These are phyloP conservation scores for Colletotrichum sp. DNA, from an alignment of 2,329 filamentous ascomycete genomes.

Conservation along the genomic window DNA sequence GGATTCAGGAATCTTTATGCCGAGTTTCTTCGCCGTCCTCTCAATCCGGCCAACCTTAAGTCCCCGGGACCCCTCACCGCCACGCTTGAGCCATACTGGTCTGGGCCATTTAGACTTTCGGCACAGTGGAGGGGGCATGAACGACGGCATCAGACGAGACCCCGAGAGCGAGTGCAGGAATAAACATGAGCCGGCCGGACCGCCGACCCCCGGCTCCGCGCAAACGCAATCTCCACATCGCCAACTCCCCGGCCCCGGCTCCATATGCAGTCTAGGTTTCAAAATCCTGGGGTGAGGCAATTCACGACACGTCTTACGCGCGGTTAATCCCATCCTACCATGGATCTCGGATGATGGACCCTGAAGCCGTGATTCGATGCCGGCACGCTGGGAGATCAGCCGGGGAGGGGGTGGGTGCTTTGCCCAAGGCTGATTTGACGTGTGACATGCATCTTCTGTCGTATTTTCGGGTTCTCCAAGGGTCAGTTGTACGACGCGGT, in stretches of 20 bases:
- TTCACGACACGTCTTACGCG: neutral
- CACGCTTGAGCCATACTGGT: neutral
- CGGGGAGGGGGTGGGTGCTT: neutral
- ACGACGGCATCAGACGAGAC: conserved; percentile 1
- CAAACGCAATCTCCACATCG: neutral
- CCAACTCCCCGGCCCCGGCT: neutral
- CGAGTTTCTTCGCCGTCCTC: neutral
- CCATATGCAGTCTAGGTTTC: neutral
- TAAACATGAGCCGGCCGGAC: neutral
- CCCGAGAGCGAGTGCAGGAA: neutral
- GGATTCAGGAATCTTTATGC: neutral
- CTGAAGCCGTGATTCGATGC: neutral
- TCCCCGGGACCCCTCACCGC: neutral
- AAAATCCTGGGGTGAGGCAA: neutral
- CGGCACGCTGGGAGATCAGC: neutral
- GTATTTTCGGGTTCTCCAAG: neutral
- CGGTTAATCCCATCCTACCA: neutral
- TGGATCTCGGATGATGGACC: neutral
- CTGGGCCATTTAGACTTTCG: neutral
- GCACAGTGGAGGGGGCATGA: conserved; percentile 12
- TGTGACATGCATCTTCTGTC: neutral
- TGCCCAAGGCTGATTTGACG: neutral
- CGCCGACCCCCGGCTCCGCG: neutral
- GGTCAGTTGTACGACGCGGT: neutral
- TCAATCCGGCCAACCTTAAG: neutral